Percentiles rank a stretch among this genome's conserved stretches.
These are phyloP conservation scores for Poa annua DNA, from an alignment of 176 grass and related monocot species.

Conservation along the genomic window DNA sequence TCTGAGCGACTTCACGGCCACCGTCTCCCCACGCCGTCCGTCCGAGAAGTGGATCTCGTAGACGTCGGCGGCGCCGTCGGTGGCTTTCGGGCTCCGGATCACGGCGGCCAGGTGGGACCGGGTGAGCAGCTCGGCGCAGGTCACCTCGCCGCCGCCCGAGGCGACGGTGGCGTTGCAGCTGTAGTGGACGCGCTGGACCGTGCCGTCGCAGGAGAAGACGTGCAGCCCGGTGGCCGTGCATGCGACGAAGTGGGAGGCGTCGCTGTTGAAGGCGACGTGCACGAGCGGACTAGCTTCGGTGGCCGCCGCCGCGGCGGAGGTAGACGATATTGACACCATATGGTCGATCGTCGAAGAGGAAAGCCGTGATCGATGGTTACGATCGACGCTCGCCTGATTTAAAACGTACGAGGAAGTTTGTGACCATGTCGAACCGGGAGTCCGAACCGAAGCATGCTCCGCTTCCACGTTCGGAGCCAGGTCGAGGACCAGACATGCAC, in stretches of 20 bases:
- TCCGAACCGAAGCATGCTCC: not conserved
- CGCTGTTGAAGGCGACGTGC: constrained; percentile 71
- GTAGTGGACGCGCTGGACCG: constrained; percentile 42
- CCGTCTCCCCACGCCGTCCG: not conserved
- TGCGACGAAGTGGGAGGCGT: constrained; percentile 56
- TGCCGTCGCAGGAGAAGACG: constrained; percentile 58
- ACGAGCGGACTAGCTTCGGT: constrained; percentile 23
- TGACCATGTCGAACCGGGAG: not conserved
- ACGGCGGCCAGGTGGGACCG: constrained; percentile 31
- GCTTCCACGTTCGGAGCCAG: not conserved
- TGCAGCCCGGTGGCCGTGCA: constrained; percentile 52
- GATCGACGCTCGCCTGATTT: not conserved
- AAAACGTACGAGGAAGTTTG: not conserved
- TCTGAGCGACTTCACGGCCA: not conserved
- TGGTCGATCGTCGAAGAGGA: not conserved
- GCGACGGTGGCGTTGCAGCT: constrained; percentile 16
- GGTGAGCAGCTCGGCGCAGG: constrained; percentile 30
- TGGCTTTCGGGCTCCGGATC: not conserved
- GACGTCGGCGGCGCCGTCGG: not conserved
- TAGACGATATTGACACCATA: not conserved
- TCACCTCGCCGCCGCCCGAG: constrained; percentile 11
- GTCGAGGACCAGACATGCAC: not conserved
- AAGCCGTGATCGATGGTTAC: not conserved
- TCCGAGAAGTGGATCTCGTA: constrained; percentile 11
- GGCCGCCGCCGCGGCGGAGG: not conserved